These are phyloP conservation scores for Hypoxylon sp. DNA, from an alignment of 2,329 filamentous ascomycete species.

Conservation along the genomic window DNA sequence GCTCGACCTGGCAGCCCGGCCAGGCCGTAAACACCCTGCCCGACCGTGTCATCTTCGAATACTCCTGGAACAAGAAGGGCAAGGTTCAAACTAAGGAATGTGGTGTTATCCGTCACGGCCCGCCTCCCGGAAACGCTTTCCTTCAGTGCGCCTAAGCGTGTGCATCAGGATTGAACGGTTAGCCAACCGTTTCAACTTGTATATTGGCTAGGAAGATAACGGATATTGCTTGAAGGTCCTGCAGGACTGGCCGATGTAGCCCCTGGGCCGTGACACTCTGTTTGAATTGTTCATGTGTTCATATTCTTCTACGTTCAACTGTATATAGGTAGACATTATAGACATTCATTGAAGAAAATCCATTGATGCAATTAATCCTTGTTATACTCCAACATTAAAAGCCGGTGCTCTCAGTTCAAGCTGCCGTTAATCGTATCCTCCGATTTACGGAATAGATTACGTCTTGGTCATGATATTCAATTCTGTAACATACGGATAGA, in stretches of 20 bases:
- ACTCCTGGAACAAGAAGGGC: constrained; percentile 16
- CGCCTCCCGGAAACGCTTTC: constrained; percentile 19
- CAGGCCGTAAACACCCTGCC: constrained; percentile 12
- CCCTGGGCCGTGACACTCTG: neutral
- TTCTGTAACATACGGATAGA: no score
- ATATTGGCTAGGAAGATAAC: neutral
- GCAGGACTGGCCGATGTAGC: neutral
- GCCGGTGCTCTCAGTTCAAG: neutral
- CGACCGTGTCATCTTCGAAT: constrained; percentile 21
- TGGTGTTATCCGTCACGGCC: constrained; percentile 25
- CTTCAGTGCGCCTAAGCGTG: constrained; percentile 15
- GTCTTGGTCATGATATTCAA: no score
- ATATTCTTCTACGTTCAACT: neutral
- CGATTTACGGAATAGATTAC: no score
- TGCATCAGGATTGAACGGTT: neutral
- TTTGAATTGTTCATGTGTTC: neutral
- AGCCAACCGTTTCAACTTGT: neutral
- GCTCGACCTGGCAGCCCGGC: constrained; percentile 14
- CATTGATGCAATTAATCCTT: neutral
- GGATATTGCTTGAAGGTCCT: neutral
- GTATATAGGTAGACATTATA: neutral
- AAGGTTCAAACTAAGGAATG: constrained; percentile 18
- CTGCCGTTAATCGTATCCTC: no score
- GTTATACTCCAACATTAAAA: neutral
- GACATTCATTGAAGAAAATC: neutral